These are phyloP conservation scores for Jamesozyma hellenica DNA, from an alignment of 805 yeast species.

Conservation along the genomic window DNA sequence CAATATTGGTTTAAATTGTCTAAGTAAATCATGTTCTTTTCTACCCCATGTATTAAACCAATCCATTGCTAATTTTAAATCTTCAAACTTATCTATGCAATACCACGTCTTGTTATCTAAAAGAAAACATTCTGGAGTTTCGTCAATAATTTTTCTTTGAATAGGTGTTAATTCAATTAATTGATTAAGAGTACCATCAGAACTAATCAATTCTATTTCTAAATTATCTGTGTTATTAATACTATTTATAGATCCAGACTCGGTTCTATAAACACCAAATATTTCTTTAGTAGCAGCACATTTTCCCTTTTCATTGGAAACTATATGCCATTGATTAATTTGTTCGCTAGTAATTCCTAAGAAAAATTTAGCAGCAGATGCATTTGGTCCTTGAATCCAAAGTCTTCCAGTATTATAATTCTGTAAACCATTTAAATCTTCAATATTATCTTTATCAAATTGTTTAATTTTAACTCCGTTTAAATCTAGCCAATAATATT, in stretches of 20 bases:
- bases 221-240: conserved; percentile 10
- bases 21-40: conserved; percentile 50
- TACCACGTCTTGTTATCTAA: conserved; percentile 52
- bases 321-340: conserved; percentile 22
- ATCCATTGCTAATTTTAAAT: conserved; percentile 42
- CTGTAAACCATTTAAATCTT: conserved; percentile 36
- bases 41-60: conserved; percentile 72
- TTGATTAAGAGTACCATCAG: conserved; percentile 14
- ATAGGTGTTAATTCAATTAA: conserved; percentile 19
- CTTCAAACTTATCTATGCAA: conserved; percentile 51
- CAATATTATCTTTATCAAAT: conserved; percentile 24
- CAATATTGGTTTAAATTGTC: conserved; percentile 38
- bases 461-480: conserved; percentile 59
- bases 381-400: conserved; percentile 86
- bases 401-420: conserved; percentile 71
- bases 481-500: conserved; percentile 92
- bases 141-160: conserved; percentile 61
- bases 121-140: conserved; percentile 46
- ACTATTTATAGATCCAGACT: conserved; percentile 11
- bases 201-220: conserved; percentile 14
- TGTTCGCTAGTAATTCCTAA: conserved; percentile 26
- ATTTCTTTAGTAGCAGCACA: conserved; percentile 20
- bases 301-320: conserved; percentile 13
- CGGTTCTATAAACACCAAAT: conserved; percentile 15
- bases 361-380: conserved; percentile 34